Percentiles rank a stretch among this genome's conserved stretches.
Conservation (phyloP, 768 basidiomycete species). For the Rhizopogon rudus region DNA sequence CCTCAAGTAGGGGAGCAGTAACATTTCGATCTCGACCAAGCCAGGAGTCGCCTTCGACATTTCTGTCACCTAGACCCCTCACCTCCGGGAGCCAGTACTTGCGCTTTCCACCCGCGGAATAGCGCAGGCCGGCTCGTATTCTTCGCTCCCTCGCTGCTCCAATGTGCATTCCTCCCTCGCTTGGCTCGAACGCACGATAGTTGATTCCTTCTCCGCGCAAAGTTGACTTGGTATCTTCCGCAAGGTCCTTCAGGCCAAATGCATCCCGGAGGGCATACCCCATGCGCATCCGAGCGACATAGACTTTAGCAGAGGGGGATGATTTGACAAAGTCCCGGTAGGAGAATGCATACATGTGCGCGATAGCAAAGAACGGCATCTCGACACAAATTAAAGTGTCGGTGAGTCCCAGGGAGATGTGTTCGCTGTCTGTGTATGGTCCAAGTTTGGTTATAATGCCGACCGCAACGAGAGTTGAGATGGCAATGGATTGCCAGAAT, state of each 20-base stretch:
- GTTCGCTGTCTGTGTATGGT: conserved; percentile 81
- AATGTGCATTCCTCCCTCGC: conserved; percentile 88
- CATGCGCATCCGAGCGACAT: conserved; percentile 87
- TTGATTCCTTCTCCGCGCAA: conserved; percentile 87
- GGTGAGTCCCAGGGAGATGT: conserved; percentile 86
- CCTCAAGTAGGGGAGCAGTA: conserved; percentile 68
- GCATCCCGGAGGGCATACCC: conserved; percentile 85
- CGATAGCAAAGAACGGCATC: conserved; percentile 96
- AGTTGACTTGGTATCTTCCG: conserved; percentile 80
- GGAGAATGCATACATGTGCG: conserved; percentile 94
- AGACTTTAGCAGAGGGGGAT: conserved; percentile 37
- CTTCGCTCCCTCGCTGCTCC: conserved; percentile 82
- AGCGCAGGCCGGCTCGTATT: conserved; percentile 88
- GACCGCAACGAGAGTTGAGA: conserved; percentile 86
- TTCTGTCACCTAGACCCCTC: conserved; percentile 32
- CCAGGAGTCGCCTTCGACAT: conserved; percentile 29
- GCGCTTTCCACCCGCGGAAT: conserved; percentile 80
- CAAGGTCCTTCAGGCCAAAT: conserved; percentile 80
- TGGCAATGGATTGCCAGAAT: conserved; percentile 91
- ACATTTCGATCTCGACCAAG: conserved; percentile 43
- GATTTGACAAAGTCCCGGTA: conserved; percentile 71
- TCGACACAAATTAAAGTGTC: conserved; percentile 93
- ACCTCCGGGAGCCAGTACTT: conserved; percentile 95
- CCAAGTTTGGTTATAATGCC: conserved; percentile 74
- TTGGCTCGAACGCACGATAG: conserved; percentile 95